Evolutionary conservation across 2,329 filamentous ascomycete species (phyloP).

Genomic region (Trichophaea hybrida): DNA sequence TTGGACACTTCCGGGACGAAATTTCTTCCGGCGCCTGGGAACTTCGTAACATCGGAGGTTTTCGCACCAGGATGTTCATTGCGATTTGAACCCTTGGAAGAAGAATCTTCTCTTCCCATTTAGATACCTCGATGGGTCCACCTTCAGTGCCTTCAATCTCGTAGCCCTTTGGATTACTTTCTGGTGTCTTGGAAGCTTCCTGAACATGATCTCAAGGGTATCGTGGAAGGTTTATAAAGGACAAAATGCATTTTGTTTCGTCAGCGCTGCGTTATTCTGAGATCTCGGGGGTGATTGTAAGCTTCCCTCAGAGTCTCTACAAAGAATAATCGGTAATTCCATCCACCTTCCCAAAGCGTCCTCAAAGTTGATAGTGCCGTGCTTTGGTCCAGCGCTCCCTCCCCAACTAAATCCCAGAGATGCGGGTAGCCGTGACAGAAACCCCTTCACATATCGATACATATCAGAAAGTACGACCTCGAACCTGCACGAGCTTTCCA

Average conservation of each 20-base stretch:
- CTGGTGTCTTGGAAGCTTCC: background rate
- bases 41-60: background rate
- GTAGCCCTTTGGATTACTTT: background rate
- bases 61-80: background rate
- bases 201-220: background rate
- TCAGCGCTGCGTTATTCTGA: background rate
- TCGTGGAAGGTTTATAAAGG: background rate
- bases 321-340: background rate
- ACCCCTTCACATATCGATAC: background rate
- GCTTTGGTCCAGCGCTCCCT: background rate
- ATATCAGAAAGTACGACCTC: background rate
- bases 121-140: background rate
- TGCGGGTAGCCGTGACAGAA: background rate
- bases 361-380: background rate
- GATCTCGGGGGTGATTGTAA: background rate
- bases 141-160: background rate
- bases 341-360: background rate
- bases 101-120: background rate
- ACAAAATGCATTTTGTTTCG: background rate
- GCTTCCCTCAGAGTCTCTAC: background rate
- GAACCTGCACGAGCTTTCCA: background rate
- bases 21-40: background rate
- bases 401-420: background rate
- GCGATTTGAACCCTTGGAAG: background rate
- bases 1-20: background rate